Evolutionary conservation across 2,329 filamentous ascomycete species (phyloP), one percentile per base, ranked within the genome.

Genomic region (Colletotrichum eleusines): DNA sequence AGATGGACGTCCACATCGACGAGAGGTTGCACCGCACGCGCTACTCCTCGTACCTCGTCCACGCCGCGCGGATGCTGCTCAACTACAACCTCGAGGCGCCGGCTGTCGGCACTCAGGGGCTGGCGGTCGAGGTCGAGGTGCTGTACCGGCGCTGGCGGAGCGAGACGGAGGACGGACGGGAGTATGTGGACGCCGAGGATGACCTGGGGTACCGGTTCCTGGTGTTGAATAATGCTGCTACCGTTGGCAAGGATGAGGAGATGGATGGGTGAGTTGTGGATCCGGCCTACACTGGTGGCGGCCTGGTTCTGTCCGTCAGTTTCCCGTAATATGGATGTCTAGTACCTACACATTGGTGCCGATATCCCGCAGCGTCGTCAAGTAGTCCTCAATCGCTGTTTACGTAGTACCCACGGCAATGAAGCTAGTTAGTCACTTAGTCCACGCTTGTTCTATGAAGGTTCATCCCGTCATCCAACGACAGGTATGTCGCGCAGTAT

Each of bases 181-280:
- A 74, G 8, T 79, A 80, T 69, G 69, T 76, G n/a, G 81, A 82
- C 66, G 69, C 80, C 18, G 78, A 77, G 33, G 73, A 74, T 31
- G 73, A 73, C 54, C 57, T 66, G 20, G 44, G 42, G 31, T 50
- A 59, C 4, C 46, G 65, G 35, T 72, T 72, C 57, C 2, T 46
- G 44, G 51, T 42, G 18, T 35, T 73, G 70, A 73, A 72, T 26
- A 58, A 33, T 26, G 46, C 31, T 8, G 33, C 46, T 0, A 23
- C 33, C 23, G 35, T 57, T 18, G 33, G 14, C n/a, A 40, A n/a
- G 54, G 54, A n/a, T 28, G 54, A 53, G 11, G 60, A 61, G 16
- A 44, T 23, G 50, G n/a, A 11, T 18, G 42, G 23, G 12, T 55
- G 23, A 33, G 16, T 18, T 46, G 4, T 31, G 7, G 48, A 16